A percentile compares a stretch with the other conserved stretches of the same genome.
phyloP scores from a whole-genome alignment of 1,284 basidiomycete species.

The Vanrija sp. region DNA sequence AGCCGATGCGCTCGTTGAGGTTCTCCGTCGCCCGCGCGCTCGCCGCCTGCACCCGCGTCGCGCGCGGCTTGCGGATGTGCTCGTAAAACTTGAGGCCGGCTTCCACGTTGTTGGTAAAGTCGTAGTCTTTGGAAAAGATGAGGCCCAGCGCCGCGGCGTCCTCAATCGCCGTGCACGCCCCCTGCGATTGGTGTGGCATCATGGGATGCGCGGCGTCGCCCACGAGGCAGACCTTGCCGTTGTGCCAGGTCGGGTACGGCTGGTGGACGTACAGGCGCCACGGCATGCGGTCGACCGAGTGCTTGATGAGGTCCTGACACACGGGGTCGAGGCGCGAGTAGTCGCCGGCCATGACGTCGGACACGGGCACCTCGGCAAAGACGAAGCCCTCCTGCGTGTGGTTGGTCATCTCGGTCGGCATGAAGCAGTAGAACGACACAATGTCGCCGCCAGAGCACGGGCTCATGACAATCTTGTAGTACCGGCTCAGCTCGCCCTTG shows the following conservation, averaged over 20 bases:
- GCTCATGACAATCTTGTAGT: slow-evolving; percentile 50
- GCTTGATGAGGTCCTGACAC: slow-evolving; percentile 37
- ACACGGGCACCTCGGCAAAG: slow-evolving; percentile 40
- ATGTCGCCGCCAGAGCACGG: slow-evolving; percentile 42
- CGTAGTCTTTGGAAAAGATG: slow-evolving; percentile 32
- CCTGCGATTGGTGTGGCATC: slow-evolving; percentile 40
- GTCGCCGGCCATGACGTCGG: slow-evolving; percentile 40
- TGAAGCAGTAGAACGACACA: slow-evolving; percentile 48
- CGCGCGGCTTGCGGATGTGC: slow-evolving; percentile 45
- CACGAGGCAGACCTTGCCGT: slow-evolving; percentile 33
- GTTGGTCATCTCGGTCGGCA: slow-evolving; percentile 43
- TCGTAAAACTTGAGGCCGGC: slow-evolving; percentile 45
- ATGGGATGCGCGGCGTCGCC: slow-evolving; percentile 45
- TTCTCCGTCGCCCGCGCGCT: slow-evolving; percentile 44
- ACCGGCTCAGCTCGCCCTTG: slow-evolving; percentile 29
- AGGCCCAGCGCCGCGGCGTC: slow-evolving; percentile 41
- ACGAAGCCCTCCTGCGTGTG: slow-evolving; percentile 49
- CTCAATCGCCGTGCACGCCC: slow-evolving; percentile 40
- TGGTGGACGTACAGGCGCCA: slow-evolving; percentile 49
- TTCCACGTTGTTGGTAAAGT: slow-evolving; percentile 35
- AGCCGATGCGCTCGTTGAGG: slow-evolving; percentile 49
- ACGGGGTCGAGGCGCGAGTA: slow-evolving; percentile 43
- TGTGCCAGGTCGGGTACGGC: slow-evolving; percentile 40
- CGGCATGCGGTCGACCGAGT: slow-evolving; percentile 45
- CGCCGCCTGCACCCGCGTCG: slow-evolving; percentile 46